These are phyloP conservation scores for Jackrogersella multiformis DNA, from an alignment of 495 filamentous ascomycete genomes.

Conservation along the genomic window DNA sequence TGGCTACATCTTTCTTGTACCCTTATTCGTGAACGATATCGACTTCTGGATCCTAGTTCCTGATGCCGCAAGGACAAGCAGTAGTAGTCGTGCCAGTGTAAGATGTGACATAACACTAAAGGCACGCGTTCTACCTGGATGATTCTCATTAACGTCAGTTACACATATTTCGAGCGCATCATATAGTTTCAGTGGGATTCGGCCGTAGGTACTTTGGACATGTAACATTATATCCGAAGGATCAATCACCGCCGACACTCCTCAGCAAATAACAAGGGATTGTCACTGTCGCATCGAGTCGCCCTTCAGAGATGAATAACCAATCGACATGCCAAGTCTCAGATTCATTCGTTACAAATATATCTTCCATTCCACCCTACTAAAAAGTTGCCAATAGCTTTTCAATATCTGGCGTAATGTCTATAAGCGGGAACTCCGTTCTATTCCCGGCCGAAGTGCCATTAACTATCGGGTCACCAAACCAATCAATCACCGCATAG, in stretches of 20 bases:
- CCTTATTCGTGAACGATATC: too few species aligned
- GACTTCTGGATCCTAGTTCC: not conserved
- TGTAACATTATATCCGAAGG: not conserved
- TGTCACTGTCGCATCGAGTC: not conserved
- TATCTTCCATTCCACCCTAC: not conserved
- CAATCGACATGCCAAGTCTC: not conserved
- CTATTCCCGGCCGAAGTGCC: constrained; percentile 44
- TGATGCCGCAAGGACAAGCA: not conserved
- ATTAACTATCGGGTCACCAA: constrained; percentile 39
- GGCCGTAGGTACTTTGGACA: not conserved
- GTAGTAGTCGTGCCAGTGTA: too few species aligned
- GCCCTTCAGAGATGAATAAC: not conserved
- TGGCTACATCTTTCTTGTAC: too few species aligned
- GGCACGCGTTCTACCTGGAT: too few species aligned
- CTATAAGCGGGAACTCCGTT: constrained; percentile 43
- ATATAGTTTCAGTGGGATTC: not conserved
- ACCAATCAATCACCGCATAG: constrained; percentile 42
- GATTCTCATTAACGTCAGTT: too few species aligned
- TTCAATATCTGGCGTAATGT: constrained; percentile 43
- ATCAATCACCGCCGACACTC: too few species aligned
- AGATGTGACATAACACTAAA: too few species aligned
- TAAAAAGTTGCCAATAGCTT: constrained; percentile 19
- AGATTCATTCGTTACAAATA: not conserved
- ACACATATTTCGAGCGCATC: too few species aligned
- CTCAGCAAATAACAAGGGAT: not conserved